A percentile compares a stretch with the other conserved stretches of the same genome.
phyloP scores from a whole-genome alignment of 139 green algal genomes.

The Volvox africanus region DNA sequence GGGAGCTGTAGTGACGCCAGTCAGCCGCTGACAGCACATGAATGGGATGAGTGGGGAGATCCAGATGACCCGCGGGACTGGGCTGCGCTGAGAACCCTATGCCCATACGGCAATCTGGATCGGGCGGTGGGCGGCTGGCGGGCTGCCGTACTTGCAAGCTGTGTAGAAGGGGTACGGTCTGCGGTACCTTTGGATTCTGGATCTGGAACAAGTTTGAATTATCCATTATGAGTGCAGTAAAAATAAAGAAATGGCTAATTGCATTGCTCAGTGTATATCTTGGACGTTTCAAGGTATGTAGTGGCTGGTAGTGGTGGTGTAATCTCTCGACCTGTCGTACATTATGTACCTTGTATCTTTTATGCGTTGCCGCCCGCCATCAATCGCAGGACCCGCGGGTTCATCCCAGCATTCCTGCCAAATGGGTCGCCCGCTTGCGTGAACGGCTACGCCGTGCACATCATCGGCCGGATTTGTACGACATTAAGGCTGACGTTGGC shows the following conservation, averaged over 20 bases:
- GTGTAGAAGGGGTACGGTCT: not conserved
- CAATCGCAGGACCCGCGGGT: constrained; percentile 66
- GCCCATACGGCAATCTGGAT: constrained; percentile 55
- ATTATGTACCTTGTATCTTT: no score
- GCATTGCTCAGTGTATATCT: no score
- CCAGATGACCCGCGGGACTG: constrained; percentile 35
- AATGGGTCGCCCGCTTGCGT: constrained; percentile 67
- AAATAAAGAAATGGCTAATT: no score
- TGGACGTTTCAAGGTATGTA: no score
- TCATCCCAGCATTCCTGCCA: constrained; percentile 66
- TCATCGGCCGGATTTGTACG: not conserved
- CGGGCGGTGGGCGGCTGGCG: not conserved
- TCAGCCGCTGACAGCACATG: constrained; percentile 58
- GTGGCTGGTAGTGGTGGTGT: no score
- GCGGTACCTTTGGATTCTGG: no score
- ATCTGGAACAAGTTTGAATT: no score
- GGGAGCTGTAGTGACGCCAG: not conserved
- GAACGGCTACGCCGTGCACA: not conserved
- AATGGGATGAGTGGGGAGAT: constrained; percentile 80
- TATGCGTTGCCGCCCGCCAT: not conserved
- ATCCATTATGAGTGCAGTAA: no score
- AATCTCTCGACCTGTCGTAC: no score
- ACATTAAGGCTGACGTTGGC: not conserved
- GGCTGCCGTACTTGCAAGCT: constrained; percentile 44
- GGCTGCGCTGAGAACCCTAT: constrained; percentile 54